Evolutionary conservation across 2,329 filamentous ascomycete species (phyloP).

Genomic region (Didymella glomerata): DNA sequence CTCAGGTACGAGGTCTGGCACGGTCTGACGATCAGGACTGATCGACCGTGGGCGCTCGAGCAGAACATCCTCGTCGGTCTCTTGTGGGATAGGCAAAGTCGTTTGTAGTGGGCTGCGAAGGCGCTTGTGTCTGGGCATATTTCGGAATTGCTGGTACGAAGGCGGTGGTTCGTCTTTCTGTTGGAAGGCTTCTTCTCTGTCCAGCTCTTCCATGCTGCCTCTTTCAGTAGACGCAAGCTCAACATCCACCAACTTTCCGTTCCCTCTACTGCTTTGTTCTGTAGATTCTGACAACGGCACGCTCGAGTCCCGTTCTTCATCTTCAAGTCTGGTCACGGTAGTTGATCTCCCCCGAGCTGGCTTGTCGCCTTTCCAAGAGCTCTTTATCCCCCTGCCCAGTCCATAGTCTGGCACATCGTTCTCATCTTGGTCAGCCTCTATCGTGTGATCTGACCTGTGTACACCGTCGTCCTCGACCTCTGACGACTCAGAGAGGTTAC

Average conservation of each 20-base stretch:
- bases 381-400: slow-evolving; percentile 61
- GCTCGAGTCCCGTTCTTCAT: slow-evolving; percentile 53
- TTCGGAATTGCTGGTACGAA: slow-evolving; percentile 66
- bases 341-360: slow-evolving; percentile 52
- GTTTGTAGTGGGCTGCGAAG: slow-evolving; percentile 54
- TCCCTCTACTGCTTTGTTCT: slow-evolving; percentile 63
- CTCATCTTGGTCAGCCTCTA: slow-evolving; percentile 57
- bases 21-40: slow-evolving; percentile 62
- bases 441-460: slow-evolving; percentile 57
- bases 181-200: slow-evolving; percentile 45
- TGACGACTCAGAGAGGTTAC: slow-evolving; percentile 83
- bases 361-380: slow-evolving; percentile 64
- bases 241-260: slow-evolving; percentile 80
- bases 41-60: slow-evolving; percentile 54
- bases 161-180: slow-evolving; percentile 61
- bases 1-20: slow-evolving; percentile 65
- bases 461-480: slow-evolving; percentile 78
- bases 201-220: slow-evolving; percentile 55
- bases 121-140: slow-evolving; percentile 52
- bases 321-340: slow-evolving; percentile 43
- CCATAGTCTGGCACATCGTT: slow-evolving; percentile 52
- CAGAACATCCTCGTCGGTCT: slow-evolving; percentile 61
- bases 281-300: slow-evolving; percentile 54
- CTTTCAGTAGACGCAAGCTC: slow-evolving; percentile 74
- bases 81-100: slow-evolving; percentile 55